Conservation (phyloP, 192 early-diverging fungal species). For the Dissophora globulifera region DNA sequence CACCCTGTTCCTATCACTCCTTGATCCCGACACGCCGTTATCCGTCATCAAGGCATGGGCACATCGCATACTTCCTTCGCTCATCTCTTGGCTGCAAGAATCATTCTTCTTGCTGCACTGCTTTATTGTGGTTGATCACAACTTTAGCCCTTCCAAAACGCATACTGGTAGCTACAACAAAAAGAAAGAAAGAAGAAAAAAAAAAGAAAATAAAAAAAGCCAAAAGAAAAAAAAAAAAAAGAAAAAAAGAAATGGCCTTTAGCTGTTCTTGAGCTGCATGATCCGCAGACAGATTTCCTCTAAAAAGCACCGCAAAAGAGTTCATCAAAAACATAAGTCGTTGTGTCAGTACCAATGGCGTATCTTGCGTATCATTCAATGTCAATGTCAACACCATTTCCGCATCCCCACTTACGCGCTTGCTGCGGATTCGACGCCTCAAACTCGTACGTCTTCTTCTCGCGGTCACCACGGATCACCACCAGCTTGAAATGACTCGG, state of each 20-base stretch:
- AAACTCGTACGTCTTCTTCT: conserved; percentile 81
- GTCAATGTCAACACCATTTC: not conserved
- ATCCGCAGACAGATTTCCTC: conserved; percentile 49
- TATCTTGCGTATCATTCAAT: not conserved
- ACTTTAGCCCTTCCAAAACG: too few species aligned
- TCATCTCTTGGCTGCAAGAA: too few species aligned
- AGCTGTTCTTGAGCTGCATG: conserved; percentile 51
- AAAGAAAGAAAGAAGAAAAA: not conserved
- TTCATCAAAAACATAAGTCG: conserved; percentile 9
- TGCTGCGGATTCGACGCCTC: conserved; percentile 76
- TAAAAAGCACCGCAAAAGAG: not conserved
- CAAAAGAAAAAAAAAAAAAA: conserved; percentile 5
- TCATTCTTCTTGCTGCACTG: too few species aligned
- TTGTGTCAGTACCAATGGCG: conserved; percentile 17
- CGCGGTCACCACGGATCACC: conserved; percentile 68
- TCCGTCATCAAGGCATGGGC: too few species aligned
- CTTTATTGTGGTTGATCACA: too few species aligned
- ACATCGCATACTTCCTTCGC: too few species aligned
- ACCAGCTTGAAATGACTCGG: conserved; percentile 76
- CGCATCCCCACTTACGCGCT: conserved; percentile 61
- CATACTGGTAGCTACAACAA: too few species aligned
- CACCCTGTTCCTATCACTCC: too few species aligned
- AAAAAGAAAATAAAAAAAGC: conserved; percentile 1
- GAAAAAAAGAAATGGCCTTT: conserved; percentile 8
- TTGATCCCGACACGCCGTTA: too few species aligned